Evolutionary conservation across 345 rosid genomes (phyloP).

Genomic region (Carallia pectinifolia): DNA sequence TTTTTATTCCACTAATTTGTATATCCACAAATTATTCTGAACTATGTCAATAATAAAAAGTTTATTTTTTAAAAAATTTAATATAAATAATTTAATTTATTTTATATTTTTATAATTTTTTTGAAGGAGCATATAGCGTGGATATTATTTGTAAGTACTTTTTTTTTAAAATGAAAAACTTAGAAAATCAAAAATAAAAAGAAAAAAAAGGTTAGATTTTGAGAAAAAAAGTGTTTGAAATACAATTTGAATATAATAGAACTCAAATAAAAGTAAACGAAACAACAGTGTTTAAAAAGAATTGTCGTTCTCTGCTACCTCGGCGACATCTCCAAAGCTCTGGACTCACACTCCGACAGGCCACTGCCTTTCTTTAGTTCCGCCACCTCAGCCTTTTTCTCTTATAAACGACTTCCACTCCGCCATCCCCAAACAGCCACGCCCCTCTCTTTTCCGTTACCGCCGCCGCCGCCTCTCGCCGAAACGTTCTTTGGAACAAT

Average conservation of each 20-base stretch:
- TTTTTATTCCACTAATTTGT: no score
- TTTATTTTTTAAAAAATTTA: no score
- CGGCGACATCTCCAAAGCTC: conserved; percentile 40
- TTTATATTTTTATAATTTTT: no score
- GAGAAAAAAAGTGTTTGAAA: no score
- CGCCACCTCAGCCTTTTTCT: conserved; percentile 5
- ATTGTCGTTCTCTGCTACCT: background rate
- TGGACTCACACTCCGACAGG: conserved; percentile 1
- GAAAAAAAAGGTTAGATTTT: no score
- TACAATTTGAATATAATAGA: no score
- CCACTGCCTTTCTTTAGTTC: background rate
- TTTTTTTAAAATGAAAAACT: background rate
- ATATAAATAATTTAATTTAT: no score
- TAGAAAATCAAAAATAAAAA: background rate
- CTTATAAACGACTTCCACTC: background rate
- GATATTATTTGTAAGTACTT: no score
- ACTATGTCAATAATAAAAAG: no score
- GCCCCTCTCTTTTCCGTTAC: background rate
- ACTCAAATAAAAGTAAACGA: no score
- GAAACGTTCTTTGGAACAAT: conserved; percentile 28
- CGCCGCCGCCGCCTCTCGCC: conserved; percentile 1
- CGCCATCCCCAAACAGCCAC: background rate
- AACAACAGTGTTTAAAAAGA: background rate
- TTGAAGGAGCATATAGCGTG: no score
- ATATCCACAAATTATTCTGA: no score